Percentiles rank a stretch among this genome's conserved stretches.
Evolutionary conservation across 129 eudicot genomes (phyloP).

Genomic region (Calendula officinalis): DNA sequence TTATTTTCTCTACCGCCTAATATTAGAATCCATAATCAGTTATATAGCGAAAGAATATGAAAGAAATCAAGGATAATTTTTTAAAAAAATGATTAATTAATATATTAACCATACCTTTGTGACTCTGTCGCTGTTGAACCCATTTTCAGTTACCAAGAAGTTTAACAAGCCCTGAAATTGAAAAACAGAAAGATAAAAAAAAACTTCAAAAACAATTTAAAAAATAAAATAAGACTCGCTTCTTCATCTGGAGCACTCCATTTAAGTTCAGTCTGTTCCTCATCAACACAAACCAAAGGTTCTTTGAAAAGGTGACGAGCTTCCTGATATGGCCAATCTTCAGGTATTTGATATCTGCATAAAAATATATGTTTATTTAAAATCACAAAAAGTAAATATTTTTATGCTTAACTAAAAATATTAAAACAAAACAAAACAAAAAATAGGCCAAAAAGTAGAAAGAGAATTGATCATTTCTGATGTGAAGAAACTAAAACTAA

Average conservation of each 20-base stretch:
- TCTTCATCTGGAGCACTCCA: conserved; percentile 91
- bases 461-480: too few relatives aligned
- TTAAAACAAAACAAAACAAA: neutral
- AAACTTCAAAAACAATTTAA: neutral
- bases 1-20: conserved; percentile 69
- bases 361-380: neutral
- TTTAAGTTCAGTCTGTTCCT: conserved; percentile 63
- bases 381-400: neutral
- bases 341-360: conserved; percentile 77
- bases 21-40: neutral
- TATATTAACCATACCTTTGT: conserved; percentile 44
- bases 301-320: conserved; percentile 79
- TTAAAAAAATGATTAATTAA: neutral
- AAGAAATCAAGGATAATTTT: neutral
- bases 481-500: neutral
- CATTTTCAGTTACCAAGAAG: conserved; percentile 75
- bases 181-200: neutral
- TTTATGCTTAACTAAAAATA: neutral
- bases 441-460: too few relatives aligned
- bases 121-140: conserved; percentile 71
- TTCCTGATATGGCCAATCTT: conserved; percentile 79
- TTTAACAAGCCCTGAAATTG: conserved; percentile 57
- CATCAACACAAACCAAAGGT: conserved; percentile 57
- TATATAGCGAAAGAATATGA: neutral
- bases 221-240: conserved; percentile 29